Evolutionary conservation across 2,329 filamentous ascomycete species (phyloP).

Genomic region (Fusarium ramigenum): DNA sequence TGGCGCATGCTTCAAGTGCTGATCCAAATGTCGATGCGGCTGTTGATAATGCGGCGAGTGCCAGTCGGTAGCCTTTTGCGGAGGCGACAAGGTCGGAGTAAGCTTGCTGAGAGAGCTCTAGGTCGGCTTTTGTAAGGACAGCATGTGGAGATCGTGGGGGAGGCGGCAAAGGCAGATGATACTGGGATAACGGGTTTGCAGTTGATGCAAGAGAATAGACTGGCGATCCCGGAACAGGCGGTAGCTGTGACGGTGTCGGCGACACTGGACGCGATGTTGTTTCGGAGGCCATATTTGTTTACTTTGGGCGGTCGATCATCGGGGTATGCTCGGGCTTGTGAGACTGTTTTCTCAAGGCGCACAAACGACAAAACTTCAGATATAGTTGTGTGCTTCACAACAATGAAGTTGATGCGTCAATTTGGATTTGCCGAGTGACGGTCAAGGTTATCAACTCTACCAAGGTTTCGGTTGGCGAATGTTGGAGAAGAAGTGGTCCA

Average conservation of each 20-base stretch:
- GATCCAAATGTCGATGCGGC: conserved; percentile 71
- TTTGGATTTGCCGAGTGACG: background rate
- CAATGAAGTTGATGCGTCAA: background rate
- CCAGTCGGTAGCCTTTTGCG: conserved; percentile 71
- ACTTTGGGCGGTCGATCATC: conserved; percentile 25
- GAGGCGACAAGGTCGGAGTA: conserved; percentile 70
- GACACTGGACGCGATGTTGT: conserved; percentile 52
- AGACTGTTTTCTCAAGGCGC: background rate
- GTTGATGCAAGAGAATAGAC: conserved; percentile 72
- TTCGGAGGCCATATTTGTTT: conserved; percentile 47
- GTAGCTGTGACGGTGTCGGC: conserved; percentile 65
- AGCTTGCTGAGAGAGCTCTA: conserved; percentile 68
- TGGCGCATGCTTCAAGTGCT: conserved; percentile 73
- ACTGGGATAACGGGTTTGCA: conserved; percentile 66
- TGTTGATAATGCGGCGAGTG: conserved; percentile 67
- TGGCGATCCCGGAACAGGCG: conserved; percentile 69
- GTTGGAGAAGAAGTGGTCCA: conserved; percentile 34
- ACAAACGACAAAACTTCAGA: background rate
- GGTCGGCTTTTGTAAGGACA: conserved; percentile 70
- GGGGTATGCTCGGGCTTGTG: conserved; percentile 18
- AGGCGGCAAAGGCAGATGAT: conserved; percentile 69
- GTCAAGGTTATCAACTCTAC: conserved; percentile 15
- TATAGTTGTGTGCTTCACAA: conserved; percentile 9
- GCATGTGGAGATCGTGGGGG: conserved; percentile 66
- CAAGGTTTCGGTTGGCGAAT: conserved; percentile 32